Evolutionary conservation across 208 protist species (phyloP), one percentile per base, ranked within the genome.

Genomic region (Leishmania lainsoni): DNA sequence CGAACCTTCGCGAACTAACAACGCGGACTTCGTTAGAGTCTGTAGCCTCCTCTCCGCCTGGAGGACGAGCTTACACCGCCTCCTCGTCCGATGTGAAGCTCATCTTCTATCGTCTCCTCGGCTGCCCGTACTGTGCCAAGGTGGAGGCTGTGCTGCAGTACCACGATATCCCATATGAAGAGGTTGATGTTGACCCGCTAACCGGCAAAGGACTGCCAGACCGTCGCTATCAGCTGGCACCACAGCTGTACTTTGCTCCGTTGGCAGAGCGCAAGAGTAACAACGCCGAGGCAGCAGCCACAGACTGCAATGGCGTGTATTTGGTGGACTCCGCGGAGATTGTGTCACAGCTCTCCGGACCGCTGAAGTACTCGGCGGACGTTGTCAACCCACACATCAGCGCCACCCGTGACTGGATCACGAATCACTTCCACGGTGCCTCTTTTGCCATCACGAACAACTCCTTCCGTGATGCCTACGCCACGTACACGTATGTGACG

Each of bases 81-180:
- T 86, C 68, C n/a, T 72, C 52, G 49, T 80, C 70, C 0, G 90
- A 92, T 65, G 83, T 91, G 66, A 78, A 85, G 68, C 16, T 95
- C 16, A 84, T 86, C 32, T 85, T 98, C 22, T 96, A 95, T 80
- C 89, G 90, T 0, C 86, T 96, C 5, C 84, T 94, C 20, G 92
- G 93, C 45, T 98, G 95, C 78, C 95, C 95, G 5, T 97, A 93
- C 80, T 98, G 92, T 75, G 93, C 88, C 26, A 98, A 96, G 82
- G 92, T 98, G 59, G 84, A 95, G 79, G 87, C 89, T 35, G 78
- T 97, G 49, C 87, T 98, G 52, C 83, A 83, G 72, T 94, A 87
- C 73, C 68, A 92, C 77, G 70, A 83, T 77, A 91, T 98, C 3
- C 89, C 93, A 3, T 98, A 94, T 79, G 79, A 86, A 29, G 86